These are phyloP conservation scores for Colletotrichum eleusines DNA, from an alignment of 2,329 filamentous ascomycete species.

Conservation along the genomic window DNA sequence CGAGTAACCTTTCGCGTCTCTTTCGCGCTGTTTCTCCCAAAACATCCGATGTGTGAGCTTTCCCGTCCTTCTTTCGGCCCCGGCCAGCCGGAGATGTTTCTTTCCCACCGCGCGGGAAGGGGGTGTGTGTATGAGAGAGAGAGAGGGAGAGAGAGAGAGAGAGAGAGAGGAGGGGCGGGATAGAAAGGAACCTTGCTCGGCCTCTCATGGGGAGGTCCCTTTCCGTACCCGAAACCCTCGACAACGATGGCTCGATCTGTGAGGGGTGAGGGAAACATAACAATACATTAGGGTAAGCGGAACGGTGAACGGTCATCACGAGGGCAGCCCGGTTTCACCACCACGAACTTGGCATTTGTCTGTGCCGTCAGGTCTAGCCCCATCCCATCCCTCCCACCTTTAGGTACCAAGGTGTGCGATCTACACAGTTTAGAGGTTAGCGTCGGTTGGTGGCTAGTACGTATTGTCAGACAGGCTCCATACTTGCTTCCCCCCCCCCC, in stretches of 20 bases:
- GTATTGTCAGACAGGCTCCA: slow-evolving; percentile 8
- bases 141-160: not conserved
- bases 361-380: slow-evolving; percentile 2
- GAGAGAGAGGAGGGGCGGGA: not conserved
- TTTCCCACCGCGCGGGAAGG: not conserved
- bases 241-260: slow-evolving; percentile 5
- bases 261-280: slow-evolving; percentile 2
- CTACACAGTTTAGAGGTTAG: not conserved
- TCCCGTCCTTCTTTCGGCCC: not conserved
- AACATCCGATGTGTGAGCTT: slow-evolving; percentile 37
- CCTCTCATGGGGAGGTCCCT: slow-evolving; percentile 22
- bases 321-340: slow-evolving; percentile 24
- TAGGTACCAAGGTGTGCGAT: not conserved
- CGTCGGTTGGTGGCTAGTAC: slow-evolving; percentile 21
- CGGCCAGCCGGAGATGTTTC: not conserved
- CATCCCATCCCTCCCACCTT: not conserved
- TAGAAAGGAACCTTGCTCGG: not conserved
- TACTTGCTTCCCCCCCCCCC: slow-evolving; percentile 20
- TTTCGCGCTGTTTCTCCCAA: slow-evolving; percentile 2
- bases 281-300: slow-evolving; percentile 10
- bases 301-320: slow-evolving; percentile 14
- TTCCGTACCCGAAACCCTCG: not conserved
- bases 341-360: not conserved
- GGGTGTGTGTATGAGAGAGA: too few species aligned
- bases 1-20: not conserved